Evolutionary conservation across 2,329 filamentous ascomycete genomes (phyloP).

Genomic region (Trichoderma sp.): DNA sequence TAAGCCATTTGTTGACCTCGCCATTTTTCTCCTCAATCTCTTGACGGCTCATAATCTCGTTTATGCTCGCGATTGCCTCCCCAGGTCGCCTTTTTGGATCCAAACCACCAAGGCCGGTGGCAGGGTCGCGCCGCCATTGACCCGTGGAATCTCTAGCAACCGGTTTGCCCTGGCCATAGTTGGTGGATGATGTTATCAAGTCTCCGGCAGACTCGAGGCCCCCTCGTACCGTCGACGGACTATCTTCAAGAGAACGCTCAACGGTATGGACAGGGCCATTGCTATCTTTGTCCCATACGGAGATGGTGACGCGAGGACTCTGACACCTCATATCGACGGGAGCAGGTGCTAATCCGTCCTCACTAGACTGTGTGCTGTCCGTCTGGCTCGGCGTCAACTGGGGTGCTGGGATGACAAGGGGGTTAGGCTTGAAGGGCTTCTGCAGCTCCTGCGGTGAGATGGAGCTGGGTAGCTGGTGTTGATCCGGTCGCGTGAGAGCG

Average conservation of each 20-base stretch:
- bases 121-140: constrained; percentile 43
- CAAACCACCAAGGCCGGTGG: constrained; percentile 48
- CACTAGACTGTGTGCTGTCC: constrained; percentile 52
- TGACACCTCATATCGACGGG: constrained; percentile 46
- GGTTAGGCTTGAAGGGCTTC: constrained; percentile 40
- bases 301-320: constrained; percentile 59
- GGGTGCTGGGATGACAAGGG: constrained; percentile 33
- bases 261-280: constrained; percentile 41
- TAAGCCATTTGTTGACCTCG: constrained; percentile 55
- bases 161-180: constrained; percentile 21
- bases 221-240: constrained; percentile 40
- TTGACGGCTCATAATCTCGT: constrained; percentile 49
- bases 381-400: constrained; percentile 54
- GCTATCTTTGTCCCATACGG: constrained; percentile 54
- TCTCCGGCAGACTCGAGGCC: constrained; percentile 45
- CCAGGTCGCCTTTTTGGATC: constrained; percentile 49
- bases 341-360: constrained; percentile 48
- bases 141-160: constrained; percentile 44
- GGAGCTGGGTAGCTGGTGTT: constrained; percentile 38
- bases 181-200: constrained; percentile 35
- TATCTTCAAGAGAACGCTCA: constrained; percentile 45
- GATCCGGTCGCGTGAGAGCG: constrained; percentile 30
- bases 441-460: constrained; percentile 48
- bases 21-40: constrained; percentile 50
- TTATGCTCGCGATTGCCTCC: constrained; percentile 50